Evolutionary conservation across 257 asterid species (phyloP).

Genomic region (Mitragyna speciosa): DNA sequence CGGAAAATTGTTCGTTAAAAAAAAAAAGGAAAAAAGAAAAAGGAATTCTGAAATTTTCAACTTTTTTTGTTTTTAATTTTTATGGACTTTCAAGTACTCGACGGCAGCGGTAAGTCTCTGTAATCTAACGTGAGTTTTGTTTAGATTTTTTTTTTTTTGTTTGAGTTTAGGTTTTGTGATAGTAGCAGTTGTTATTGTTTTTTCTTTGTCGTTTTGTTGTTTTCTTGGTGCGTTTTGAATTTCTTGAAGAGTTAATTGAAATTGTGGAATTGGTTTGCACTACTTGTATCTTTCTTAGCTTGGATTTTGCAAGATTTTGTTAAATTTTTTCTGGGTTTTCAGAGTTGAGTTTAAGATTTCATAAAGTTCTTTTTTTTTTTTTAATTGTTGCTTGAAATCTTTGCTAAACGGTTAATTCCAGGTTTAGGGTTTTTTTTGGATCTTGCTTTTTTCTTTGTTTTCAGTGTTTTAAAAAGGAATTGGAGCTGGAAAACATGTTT

Average conservation of each 20-base stretch:
- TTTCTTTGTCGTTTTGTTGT: neutral
- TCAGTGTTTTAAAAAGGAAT: neutral
- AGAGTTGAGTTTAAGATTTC: neutral
- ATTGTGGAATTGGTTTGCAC: neutral
- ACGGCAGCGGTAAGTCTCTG: constrained; percentile 35
- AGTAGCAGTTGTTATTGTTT: neutral
- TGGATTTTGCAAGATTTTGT: neutral
- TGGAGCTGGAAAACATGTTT: neutral
- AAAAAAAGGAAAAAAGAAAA: too few relatives aligned
- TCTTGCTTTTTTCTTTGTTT: neutral
- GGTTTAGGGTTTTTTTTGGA: neutral
- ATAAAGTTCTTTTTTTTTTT: neutral
- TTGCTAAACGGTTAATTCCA: neutral
- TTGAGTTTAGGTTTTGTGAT: neutral
- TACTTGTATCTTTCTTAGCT: neutral
- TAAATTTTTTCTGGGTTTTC: neutral
- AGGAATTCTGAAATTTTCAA: neutral
- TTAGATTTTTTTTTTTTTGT: neutral
- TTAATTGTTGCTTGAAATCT: too few relatives aligned
- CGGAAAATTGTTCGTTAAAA: neutral
- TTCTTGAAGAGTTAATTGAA: too few relatives aligned
- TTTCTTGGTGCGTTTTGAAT: neutral
- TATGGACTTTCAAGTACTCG: constrained; percentile 28
- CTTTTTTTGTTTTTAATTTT: neutral
- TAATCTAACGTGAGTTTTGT: neutral